These are phyloP conservation scores for Hymenoscyphus linearis DNA, from an alignment of 2,329 filamentous ascomycete species.

Conservation along the genomic window DNA sequence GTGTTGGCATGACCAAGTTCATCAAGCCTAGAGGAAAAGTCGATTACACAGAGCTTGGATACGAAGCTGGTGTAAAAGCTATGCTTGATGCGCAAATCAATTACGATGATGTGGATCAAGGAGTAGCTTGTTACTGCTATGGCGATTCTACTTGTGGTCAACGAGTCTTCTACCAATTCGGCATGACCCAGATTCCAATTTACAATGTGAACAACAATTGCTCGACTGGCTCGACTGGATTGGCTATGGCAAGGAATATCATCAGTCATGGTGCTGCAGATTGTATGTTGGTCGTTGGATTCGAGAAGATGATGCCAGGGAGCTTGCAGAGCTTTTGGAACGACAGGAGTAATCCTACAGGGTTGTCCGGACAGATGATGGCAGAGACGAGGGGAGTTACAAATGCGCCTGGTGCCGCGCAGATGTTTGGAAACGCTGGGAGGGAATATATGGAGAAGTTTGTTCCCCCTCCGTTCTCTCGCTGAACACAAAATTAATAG, in stretches of 20 bases:
- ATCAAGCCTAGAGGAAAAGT: conserved; percentile 93
- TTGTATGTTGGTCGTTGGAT: conserved; percentile 86
- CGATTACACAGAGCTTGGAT: conserved; percentile 91
- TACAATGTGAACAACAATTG: conserved; percentile 99
- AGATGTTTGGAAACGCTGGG: conserved; percentile 94
- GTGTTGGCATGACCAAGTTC: conserved; percentile 99
- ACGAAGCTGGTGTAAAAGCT: conserved; percentile 67
- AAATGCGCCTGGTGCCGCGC: conserved; percentile 78
- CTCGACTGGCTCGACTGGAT: conserved; percentile 86
- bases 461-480: conserved; percentile 27
- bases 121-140: conserved; percentile 96
- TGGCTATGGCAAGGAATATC: conserved; percentile 77
- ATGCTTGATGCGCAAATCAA: conserved; percentile 73
- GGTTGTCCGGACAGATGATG: conserved; percentile 73
- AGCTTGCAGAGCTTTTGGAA: conserved; percentile 78
- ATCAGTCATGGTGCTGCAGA: conserved; percentile 77
- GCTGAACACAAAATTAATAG: neutral
- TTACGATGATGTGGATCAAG: conserved; percentile 94
- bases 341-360: conserved; percentile 75
- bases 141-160: conserved; percentile 93
- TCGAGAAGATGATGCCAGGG: conserved; percentile 98
- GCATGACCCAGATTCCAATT: conserved; percentile 92
- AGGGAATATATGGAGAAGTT: conserved; percentile 92
- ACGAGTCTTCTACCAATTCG: conserved; percentile 97
- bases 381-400: conserved; percentile 72